Evolutionary conservation across 148 eudicot genomes (phyloP).

Genomic region (Spergularia marina): DNA sequence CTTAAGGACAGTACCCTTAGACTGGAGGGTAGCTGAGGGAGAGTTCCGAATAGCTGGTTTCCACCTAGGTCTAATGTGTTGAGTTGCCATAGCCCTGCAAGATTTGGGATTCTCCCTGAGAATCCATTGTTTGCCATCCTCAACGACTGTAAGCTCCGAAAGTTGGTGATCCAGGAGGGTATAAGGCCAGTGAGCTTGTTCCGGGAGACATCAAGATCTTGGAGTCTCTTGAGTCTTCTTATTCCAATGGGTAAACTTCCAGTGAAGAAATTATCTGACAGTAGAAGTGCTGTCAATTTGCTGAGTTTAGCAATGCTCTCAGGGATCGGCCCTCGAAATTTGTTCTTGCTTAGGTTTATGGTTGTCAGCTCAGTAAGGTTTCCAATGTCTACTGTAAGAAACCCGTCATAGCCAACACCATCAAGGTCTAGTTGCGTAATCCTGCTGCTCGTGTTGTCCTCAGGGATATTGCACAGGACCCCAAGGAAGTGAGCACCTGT

Average conservation of each 20-base stretch:
- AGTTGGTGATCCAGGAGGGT: constrained; percentile 39
- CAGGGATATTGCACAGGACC: constrained; percentile 45
- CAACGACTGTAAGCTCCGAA: constrained; percentile 36
- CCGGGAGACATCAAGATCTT: constrained; percentile 44
- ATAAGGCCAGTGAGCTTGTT: constrained; percentile 58
- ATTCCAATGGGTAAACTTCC: constrained; percentile 43
- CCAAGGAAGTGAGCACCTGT: constrained; percentile 59
- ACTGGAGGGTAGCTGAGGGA: constrained; percentile 51
- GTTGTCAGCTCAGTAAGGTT: constrained; percentile 53
- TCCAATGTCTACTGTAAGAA: constrained; percentile 52
- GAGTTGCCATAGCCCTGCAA: constrained; percentile 62
- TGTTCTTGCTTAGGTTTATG: constrained; percentile 55
- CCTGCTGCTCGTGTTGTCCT: constrained; percentile 45
- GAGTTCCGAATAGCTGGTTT: constrained; percentile 50
- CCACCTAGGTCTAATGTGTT: constrained; percentile 48
- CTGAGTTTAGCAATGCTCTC: constrained; percentile 36
- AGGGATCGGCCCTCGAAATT: constrained; percentile 66
- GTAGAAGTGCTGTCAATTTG: constrained; percentile 42
- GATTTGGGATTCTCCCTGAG: constrained; percentile 50
- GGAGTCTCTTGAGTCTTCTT: constrained; percentile 38
- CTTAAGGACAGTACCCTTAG: constrained; percentile 36
- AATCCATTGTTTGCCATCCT: constrained; percentile 47
- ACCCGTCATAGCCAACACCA: constrained; percentile 57
- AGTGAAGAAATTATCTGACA: constrained; percentile 53
- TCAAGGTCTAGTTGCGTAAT: constrained; percentile 53